phyloP scores from a whole-genome alignment of 805 yeast species.

The Debaryomyces prosopidis region DNA sequence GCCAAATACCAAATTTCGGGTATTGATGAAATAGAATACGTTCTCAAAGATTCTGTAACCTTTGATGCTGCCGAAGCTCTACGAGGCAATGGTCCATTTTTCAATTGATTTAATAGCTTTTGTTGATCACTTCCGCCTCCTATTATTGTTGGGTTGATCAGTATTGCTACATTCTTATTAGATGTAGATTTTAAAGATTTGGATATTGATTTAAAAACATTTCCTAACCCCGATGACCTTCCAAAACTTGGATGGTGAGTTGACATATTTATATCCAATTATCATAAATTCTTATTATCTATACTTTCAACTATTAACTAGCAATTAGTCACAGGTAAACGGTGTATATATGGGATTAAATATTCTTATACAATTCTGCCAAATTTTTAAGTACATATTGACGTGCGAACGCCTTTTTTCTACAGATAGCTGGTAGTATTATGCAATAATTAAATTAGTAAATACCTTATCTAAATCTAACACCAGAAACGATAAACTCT shows the following conservation, averaged over 20 bases:
- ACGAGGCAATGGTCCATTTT: constrained; percentile 32
- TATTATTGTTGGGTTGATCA: constrained; percentile 43
- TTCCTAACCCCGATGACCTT: constrained; percentile 36
- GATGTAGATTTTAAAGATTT: constrained; percentile 33
- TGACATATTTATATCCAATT: constrained; percentile 11
- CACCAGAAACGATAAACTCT: constrained; percentile 39
- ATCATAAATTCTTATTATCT: not conserved
- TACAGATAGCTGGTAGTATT: no score
- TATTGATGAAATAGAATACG: constrained; percentile 55
- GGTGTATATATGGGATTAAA: no score
- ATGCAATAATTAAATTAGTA: no score
- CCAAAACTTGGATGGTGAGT: constrained; percentile 33
- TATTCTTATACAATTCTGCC: no score
- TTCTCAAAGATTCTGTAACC: constrained; percentile 51
- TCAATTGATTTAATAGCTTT: constrained; percentile 37
- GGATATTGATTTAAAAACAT: constrained; percentile 40
- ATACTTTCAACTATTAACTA: no score
- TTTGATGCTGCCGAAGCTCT: constrained; percentile 53
- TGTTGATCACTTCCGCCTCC: constrained; percentile 46
- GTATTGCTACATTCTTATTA: constrained; percentile 26
- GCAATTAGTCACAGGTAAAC: no score
- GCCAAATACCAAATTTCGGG: constrained; percentile 79
- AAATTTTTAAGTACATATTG: no score
- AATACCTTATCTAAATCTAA: constrained; percentile 9
- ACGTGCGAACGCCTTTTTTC: no score